Evolutionary conservation across 495 filamentous ascomycete species (phyloP).

Genomic region (Hypomontagnella monticulosa): DNA sequence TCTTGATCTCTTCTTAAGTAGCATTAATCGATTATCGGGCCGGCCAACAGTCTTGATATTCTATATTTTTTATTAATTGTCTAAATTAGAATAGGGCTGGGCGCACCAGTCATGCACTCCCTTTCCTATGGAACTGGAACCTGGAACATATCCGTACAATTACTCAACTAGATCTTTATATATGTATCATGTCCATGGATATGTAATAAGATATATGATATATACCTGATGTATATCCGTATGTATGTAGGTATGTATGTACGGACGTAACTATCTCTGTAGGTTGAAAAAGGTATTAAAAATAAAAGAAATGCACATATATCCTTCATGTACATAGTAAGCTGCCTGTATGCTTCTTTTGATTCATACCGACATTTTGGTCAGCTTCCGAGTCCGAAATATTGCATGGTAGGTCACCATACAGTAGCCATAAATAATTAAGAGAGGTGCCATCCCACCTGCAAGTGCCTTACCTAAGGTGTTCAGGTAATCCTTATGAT

Average conservation of each 20-base stretch:
- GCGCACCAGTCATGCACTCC: background rate
- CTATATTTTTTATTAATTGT: constrained; percentile 24
- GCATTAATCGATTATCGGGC: constrained; percentile 33
- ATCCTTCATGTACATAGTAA: constrained; percentile 25
- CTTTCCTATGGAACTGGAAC: no score
- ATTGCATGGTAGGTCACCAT: constrained; percentile 9
- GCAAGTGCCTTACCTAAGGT: constrained; percentile 35
- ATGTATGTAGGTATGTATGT: background rate
- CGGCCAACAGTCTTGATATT: constrained; percentile 32
- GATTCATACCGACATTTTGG: constrained; percentile 38
- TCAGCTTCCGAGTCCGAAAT: constrained; percentile 30
- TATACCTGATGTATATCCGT: no score
- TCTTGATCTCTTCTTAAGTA: constrained; percentile 4
- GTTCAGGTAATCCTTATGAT: constrained; percentile 28
- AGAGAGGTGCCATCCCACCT: constrained; percentile 1
- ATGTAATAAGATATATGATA: no score
- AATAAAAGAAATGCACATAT: background rate
- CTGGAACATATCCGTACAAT: no score
- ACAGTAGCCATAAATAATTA: constrained; percentile 4
- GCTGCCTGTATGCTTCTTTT: constrained; percentile 10
- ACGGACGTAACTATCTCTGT: background rate
- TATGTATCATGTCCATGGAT: background rate
- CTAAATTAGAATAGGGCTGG: constrained; percentile 38
- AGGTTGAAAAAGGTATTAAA: background rate
- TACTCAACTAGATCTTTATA: no score